These are phyloP conservation scores for Syncephalis fuscata DNA, from an alignment of 371 early-diverging fungal species.

Conservation along the genomic window DNA sequence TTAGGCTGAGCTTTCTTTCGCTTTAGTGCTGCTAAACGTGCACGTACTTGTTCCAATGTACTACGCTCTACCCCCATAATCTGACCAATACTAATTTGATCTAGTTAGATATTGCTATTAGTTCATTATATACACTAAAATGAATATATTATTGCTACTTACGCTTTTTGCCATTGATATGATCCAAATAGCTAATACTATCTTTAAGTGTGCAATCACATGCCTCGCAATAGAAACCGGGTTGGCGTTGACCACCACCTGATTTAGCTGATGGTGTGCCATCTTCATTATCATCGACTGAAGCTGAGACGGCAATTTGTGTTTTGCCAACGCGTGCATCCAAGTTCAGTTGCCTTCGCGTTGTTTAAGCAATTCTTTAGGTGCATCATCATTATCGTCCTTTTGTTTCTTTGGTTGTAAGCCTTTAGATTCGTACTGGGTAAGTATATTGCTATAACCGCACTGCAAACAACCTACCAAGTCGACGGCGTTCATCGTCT, in stretches of 20 bases:
- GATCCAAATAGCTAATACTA: constrained; percentile 70
- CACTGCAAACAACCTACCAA: constrained; percentile 5
- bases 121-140: background rate
- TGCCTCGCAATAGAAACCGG: constrained; percentile 80
- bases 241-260: constrained; percentile 40
- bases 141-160: constrained; percentile 8
- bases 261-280: constrained; percentile 18
- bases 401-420: background rate
- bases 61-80: constrained; percentile 62
- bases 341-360: constrained; percentile 38
- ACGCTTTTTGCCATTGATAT: constrained; percentile 82
- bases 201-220: constrained; percentile 82
- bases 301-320: constrained; percentile 33
- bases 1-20: constrained; percentile 21
- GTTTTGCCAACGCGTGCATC: constrained; percentile 64
- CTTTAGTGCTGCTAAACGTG: constrained; percentile 18
- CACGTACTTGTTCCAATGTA: constrained; percentile 17
- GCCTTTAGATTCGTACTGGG: background rate
- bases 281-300: too few species aligned
- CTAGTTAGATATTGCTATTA: constrained; percentile 7
- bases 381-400: constrained; percentile 2
- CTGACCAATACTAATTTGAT: constrained; percentile 51
- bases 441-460: background rate
- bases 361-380: constrained; percentile 12
- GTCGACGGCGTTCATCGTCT: constrained; percentile 19